Base-by-base conservation (phyloP, 2,329 filamentous ascomycete genomes). In the Colletotrichum endophyticum region DNA sequence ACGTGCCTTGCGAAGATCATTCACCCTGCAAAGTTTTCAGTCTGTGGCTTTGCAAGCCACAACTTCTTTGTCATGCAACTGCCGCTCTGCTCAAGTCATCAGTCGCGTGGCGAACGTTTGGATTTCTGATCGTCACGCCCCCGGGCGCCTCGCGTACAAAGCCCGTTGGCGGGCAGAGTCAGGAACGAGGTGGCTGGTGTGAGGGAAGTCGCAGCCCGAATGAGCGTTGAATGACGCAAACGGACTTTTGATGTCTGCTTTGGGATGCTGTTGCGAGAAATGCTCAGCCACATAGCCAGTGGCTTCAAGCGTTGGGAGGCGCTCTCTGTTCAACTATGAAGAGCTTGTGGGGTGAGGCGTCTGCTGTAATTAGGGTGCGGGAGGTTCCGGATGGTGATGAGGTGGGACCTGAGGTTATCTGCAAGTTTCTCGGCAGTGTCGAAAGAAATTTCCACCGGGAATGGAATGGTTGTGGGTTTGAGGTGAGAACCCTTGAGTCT, bases 291-390 rank as follows among this genome's bases (percentile, higher is more conserved):
- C 44, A 13, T 13, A 53, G 44, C 44, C 44, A 22, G 4, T 22
- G 44, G 44, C 44, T 53, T 13, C 44, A 53, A 22, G 44, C 44
- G 44, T 53, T 53, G 11, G 44, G n/a, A 53, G 44, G 39, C 39
- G 39, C 39, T 44, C 34, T 19, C 39, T 44, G 2, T 6, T 53
- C n/a, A n/a, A 49, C 9, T n/a, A 1, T 49, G 5, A 49, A 22
- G 44, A 49, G 39, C 39, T 53, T 53, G n/a, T 53, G 6, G 44
- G 4, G 11, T 22, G 44, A 5, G 9, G 6, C 39, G 39, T 49
- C 3, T 49, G 1, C 2, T n/a, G 39, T n/a, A 1, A 44, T 11
- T 1, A 6, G 1, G 9, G 1, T 22, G 44, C 44, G 44, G 44
- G 44, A 22, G 6, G 44, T 53, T 53, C 44, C 44, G 44, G 44